Percentiles rank a stretch among this genome's conserved stretches.
Evolutionary conservation across 768 basidiomycete genomes (phyloP).

Genomic region (Tricholomella constricta): DNA sequence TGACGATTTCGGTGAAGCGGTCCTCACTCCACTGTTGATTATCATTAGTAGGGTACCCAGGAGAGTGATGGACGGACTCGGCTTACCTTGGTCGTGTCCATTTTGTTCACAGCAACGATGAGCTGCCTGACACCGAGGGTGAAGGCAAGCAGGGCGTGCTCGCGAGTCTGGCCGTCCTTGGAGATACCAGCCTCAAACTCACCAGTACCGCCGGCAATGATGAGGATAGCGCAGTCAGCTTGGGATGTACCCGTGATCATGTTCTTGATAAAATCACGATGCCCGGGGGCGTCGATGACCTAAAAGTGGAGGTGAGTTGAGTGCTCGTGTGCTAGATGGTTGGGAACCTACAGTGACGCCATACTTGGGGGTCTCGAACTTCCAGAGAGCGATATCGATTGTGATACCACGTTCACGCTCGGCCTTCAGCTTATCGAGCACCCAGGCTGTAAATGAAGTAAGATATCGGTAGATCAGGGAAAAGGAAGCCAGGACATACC

Average conservation of each 20-base stretch:
- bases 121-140: conserved; percentile 99
- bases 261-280: conserved; percentile 99
- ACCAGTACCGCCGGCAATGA: conserved; percentile 99
- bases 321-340: conserved; percentile 7
- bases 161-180: conserved; percentile 99
- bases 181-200: conserved; percentile 99
- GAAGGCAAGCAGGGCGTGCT: conserved; percentile 99
- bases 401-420: conserved; percentile 99
- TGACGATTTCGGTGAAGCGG: conserved; percentile 99
- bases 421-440: conserved; percentile 99
- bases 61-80: too few species aligned
- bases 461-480: conserved; percentile 21
- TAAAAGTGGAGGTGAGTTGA: conserved; percentile 29
- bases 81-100: conserved; percentile 96
- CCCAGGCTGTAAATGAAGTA: conserved; percentile 75
- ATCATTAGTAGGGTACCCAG: conserved; percentile 3
- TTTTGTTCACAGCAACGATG: conserved; percentile 99
- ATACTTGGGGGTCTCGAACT: conserved; percentile 99
- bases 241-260: conserved; percentile 99
- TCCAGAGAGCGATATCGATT: conserved; percentile 99
- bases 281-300: conserved; percentile 99
- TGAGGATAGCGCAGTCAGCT: conserved; percentile 99
- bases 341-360: conserved; percentile 76
- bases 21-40: conserved; percentile 90
- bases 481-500: conserved; percentile 51